Evolutionary conservation across 2,329 filamentous ascomycete species (phyloP).

Genomic region (Mariannaea elegans): DNA sequence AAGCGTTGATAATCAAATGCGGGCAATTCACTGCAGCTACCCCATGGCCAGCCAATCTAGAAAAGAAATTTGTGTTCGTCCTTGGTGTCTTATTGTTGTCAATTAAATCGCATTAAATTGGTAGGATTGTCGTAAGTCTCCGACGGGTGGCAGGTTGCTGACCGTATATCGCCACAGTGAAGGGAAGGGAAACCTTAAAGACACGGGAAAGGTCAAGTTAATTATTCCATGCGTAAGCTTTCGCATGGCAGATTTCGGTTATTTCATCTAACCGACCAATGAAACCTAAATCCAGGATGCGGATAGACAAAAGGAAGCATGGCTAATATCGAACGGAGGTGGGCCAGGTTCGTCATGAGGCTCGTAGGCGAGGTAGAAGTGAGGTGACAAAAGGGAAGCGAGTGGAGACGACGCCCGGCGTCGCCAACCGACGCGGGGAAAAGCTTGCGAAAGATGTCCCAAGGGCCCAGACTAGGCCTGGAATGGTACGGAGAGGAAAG

Average conservation of each 20-base stretch:
- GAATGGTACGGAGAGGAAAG: constrained; percentile 16
- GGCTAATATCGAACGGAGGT: constrained; percentile 3
- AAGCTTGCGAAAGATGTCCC: constrained; percentile 14
- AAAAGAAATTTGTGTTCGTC: not conserved
- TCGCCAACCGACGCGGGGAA: constrained; percentile 35
- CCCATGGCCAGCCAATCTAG: not conserved
- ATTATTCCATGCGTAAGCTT: not conserved
- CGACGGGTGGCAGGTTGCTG: too few relatives aligned
- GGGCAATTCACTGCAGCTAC: not conserved
- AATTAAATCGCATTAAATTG: too few relatives aligned
- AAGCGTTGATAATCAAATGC: too few relatives aligned
- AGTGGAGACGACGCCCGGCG: constrained; percentile 22
- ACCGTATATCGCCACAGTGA: too few relatives aligned
- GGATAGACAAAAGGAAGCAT: not conserved
- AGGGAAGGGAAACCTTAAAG: too few relatives aligned
- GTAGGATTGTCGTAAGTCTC: too few relatives aligned
- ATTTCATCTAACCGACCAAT: not conserved
- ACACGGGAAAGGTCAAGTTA: not conserved
- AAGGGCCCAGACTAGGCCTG: constrained; percentile 16
- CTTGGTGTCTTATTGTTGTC: too few relatives aligned
- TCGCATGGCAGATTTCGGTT: not conserved
- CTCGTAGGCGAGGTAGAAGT: constrained; percentile 22
- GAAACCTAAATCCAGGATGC: not conserved
- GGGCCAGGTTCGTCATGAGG: constrained; percentile 13
- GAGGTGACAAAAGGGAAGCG: constrained; percentile 15